Base-by-base conservation (phyloP, 257 asterid genomes). In the Jacaranda copaia region DNA sequence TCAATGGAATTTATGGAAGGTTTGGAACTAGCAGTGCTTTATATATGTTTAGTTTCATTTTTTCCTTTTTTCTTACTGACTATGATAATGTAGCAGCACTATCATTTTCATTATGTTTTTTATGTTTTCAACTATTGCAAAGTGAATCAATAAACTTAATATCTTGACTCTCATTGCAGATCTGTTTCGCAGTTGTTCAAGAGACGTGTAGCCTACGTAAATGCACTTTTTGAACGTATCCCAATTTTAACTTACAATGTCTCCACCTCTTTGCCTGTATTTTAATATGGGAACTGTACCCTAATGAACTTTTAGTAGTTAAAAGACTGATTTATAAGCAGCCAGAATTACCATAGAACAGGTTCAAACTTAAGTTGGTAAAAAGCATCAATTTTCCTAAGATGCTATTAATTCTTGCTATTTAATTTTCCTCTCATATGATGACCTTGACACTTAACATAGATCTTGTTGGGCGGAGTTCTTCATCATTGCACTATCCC, bases 381-480 rank as follows among this genome's bases (percentile, higher is more conserved):
- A 20, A 75, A 46, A 11, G 14, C 32, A 74, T 40, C 16, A 9
- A 42, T 43, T 45, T 43, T 43, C 5, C 18, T 32, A 32, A 13
- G 62, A 61, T 45, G 64, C 60, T 16, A 56, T 36, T 15, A 19
- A 49, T 52, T 53, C 16, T 68, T 32, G 55, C 16, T 35, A 11
- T 7, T 46, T 25, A 40, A 3, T 71, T 43, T 68, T 77, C 45
- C 49, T 16, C 36, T 48, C 20, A 58, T 38, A 25, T 63, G 79
- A 40, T 59, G 67, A 76, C 82, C 96, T 90, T 92, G 80, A 90
- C 89, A 73, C 72, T 40, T 43, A 20, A 52, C 61, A 16, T 74
- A 94, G 98, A 84, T 78, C 78, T 94, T 42, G 98, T 94, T 16
- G 98, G 98, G 43, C 92, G 98, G 98, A 90, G 98, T 84, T 89